Evolutionary conservation across 345 rosid species (phyloP).

Genomic region (Populus pruinosa): DNA sequence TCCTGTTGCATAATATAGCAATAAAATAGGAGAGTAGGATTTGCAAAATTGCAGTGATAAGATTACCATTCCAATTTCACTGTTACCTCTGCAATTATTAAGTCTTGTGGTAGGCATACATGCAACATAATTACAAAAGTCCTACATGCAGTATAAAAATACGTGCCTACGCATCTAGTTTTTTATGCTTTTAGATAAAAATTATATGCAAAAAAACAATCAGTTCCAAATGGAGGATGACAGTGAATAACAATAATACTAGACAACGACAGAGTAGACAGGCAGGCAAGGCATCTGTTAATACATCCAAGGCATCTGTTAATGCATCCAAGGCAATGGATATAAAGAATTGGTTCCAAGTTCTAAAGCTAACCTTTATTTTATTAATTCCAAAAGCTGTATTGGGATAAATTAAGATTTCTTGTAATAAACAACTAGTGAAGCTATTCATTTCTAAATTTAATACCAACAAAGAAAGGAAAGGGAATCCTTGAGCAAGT

Average conservation of each 20-base stretch:
- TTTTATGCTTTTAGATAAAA: not conserved
- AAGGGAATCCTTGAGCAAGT: not conserved
- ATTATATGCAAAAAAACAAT: slow-evolving; percentile 4
- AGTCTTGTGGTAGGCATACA: not conserved
- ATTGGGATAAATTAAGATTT: not conserved
- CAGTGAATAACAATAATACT: slow-evolving; percentile 5
- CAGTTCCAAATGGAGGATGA: slow-evolving; percentile 3
- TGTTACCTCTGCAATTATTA: not conserved
- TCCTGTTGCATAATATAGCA: not conserved
- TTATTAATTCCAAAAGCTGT: not conserved
- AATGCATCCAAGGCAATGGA: not conserved
- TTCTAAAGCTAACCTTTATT: slow-evolving; percentile 1
- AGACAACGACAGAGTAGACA: slow-evolving; percentile 24
- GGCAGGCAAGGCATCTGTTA: slow-evolving; percentile 1
- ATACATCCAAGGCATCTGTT: not conserved
- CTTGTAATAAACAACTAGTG: not conserved
- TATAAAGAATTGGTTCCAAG: slow-evolving; percentile 6
- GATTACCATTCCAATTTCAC: not conserved
- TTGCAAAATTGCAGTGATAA: not conserved
- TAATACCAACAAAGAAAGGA: not conserved
- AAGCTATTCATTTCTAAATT: not conserved
- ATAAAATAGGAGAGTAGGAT: too few species aligned
- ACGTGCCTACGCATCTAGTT: slow-evolving; percentile 1
- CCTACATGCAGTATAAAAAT: not conserved
- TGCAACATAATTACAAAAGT: not conserved